A percentile compares a stretch with the other conserved stretches of the same genome.
phyloP scores from a whole-genome alignment of 2,329 filamentous ascomycete genomes.

The Aspergillus puulaauensis region DNA sequence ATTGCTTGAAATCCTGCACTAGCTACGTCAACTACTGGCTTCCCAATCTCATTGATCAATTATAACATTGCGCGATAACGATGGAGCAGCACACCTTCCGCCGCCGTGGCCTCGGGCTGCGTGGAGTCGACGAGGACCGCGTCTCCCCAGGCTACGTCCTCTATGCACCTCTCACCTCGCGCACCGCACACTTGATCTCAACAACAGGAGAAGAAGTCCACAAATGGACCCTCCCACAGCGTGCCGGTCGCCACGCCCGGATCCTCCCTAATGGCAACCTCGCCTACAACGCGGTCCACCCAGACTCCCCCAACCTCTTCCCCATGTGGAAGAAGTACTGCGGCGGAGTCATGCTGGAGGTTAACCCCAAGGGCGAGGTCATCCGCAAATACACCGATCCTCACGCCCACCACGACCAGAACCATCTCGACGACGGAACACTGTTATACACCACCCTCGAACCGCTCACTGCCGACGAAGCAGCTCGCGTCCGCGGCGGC shows the following conservation, averaged over 20 bases:
- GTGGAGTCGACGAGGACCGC: constrained; percentile 37
- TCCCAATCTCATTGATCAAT: not conserved
- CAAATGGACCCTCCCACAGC: constrained; percentile 43
- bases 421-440: constrained; percentile 45
- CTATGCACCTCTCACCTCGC: constrained; percentile 43
- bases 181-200: constrained; percentile 41
- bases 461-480: constrained; percentile 37
- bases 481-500: constrained; percentile 40
- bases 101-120: constrained; percentile 43
- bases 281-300: constrained; percentile 45
- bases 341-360: constrained; percentile 47
- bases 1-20: not conserved
- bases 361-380: constrained; percentile 39
- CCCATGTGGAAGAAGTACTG: constrained; percentile 49
- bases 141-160: constrained; percentile 45
- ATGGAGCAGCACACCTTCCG: constrained; percentile 48
- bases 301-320: constrained; percentile 39
- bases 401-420: constrained; percentile 48
- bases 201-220: constrained; percentile 45
- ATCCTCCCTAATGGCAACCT: constrained; percentile 47
- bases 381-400: constrained; percentile 43
- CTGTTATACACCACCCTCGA: constrained; percentile 47
- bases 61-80: not conserved
- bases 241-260: constrained; percentile 46
- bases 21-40: not conserved